phyloP scores from a whole-genome alignment of 139 green algal species.

The Deuterostichococcus epilithicus region DNA sequence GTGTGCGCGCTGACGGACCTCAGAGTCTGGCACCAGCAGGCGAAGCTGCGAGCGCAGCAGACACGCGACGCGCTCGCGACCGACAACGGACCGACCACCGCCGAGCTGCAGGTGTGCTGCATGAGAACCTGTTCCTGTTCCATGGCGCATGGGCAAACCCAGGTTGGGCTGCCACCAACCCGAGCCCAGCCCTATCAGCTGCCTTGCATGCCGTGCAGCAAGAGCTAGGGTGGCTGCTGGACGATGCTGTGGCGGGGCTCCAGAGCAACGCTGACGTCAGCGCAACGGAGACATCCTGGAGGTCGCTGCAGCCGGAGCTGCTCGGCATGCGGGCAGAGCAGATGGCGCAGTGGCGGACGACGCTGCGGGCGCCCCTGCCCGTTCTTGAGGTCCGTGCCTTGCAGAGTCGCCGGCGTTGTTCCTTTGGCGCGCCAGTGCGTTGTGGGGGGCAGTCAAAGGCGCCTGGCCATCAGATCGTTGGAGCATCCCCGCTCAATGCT shows the following conservation, averaged over 20 bases:
- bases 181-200: conserved; percentile 11
- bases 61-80: not conserved
- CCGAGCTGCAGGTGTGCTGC: not conserved
- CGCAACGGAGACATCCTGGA: conserved; percentile 34
- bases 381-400: conserved; percentile 13
- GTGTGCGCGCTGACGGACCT: not conserved
- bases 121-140: not conserved
- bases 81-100: not conserved
- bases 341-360: conserved; percentile 23
- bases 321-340: not conserved
- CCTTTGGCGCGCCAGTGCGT: too few relatives aligned
- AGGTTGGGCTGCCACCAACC: conserved; percentile 35
- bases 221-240: conserved; percentile 70
- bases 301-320: conserved; percentile 29
- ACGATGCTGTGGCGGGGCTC: conserved; percentile 48
- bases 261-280: not conserved
- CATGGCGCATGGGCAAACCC: not conserved
- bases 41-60: not conserved
- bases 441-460: too few relatives aligned
- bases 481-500: not conserved
- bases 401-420: not conserved
- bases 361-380: conserved; percentile 35
- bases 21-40: not conserved
- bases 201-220: conserved; percentile 20
- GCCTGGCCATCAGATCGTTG: not conserved